phyloP scores from a whole-genome alignment of 1,284 basidiomycete species.

The Nidula niveotomentosa region DNA sequence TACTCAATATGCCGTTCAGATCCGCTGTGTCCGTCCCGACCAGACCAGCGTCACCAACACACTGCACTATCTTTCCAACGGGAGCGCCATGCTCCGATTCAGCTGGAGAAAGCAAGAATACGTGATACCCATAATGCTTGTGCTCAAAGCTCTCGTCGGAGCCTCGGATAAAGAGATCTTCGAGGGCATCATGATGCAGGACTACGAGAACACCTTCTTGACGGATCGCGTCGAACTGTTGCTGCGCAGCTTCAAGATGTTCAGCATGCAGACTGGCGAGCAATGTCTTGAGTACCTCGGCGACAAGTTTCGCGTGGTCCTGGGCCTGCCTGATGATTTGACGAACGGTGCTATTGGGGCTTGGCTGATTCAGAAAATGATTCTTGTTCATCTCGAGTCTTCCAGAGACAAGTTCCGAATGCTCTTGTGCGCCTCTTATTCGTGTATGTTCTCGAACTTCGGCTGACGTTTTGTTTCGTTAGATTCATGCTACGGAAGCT shows the following conservation, averaged over 20 bases:
- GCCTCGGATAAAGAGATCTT: conserved; percentile 98
- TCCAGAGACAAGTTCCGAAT: conserved; percentile 97
- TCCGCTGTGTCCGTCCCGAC: conserved; percentile 91
- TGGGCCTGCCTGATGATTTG: conserved; percentile 94
- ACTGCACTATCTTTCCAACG: conserved; percentile 96
- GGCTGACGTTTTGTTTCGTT: neutral
- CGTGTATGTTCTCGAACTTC: no score
- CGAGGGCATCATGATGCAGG: conserved; percentile 96
- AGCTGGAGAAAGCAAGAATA: conserved; percentile 99
- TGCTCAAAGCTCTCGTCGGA: conserved; percentile 93
- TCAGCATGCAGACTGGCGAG: conserved; percentile 85
- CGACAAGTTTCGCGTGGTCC: conserved; percentile 94
- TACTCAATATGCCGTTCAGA: conserved; percentile 92
- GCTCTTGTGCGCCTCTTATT: conserved; percentile 69
- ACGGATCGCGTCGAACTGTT: conserved; percentile 98
- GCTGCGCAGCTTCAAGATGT: conserved; percentile 95
- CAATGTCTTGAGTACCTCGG: conserved; percentile 98
- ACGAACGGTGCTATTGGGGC: conserved; percentile 81
- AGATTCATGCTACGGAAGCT: conserved; percentile 99
- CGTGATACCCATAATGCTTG: conserved; percentile 96
- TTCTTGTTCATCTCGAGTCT: conserved; percentile 88
- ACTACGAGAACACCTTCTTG: conserved; percentile 96
- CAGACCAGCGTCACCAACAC: conserved; percentile 94
- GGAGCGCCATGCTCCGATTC: conserved; percentile 94
- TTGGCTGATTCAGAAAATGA: conserved; percentile 84